phyloP scores from a whole-genome alignment of 164 flowering plant genomes.

The Magnolia changhungtana region DNA sequence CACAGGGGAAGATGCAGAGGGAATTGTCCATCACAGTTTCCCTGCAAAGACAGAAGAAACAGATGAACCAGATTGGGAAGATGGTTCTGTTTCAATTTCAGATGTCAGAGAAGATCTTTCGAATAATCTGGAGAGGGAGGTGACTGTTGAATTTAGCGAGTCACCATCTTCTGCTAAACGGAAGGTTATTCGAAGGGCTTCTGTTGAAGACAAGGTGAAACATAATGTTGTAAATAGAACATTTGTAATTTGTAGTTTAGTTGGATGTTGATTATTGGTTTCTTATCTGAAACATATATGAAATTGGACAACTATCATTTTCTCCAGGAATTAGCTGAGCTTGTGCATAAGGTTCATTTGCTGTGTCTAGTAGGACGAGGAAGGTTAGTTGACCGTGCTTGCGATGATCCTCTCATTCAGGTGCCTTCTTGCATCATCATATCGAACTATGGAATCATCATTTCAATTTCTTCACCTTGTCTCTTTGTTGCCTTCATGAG shows the following conservation, averaged over 20 bases:
- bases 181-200: conserved; percentile 54
- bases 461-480: background rate
- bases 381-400: conserved; percentile 75
- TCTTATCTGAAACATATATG: background rate
- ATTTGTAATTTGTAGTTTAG: background rate
- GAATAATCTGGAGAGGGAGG: conserved; percentile 20
- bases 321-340: conserved; percentile 77
- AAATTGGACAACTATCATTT: background rate
- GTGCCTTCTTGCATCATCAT: conserved; percentile 29
- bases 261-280: background rate
- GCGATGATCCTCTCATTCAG: conserved; percentile 91
- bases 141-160: conserved; percentile 58
- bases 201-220: conserved; percentile 83
- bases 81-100: conserved; percentile 43
- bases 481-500: background rate
- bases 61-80: conserved; percentile 80
- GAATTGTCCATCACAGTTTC: conserved; percentile 7
- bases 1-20: conserved; percentile 10
- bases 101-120: conserved; percentile 11
- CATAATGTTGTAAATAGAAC: background rate
- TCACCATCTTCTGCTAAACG: conserved; percentile 37
- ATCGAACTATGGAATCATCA: background rate
- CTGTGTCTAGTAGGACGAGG: conserved; percentile 91
- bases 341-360: conserved; percentile 85
- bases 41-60: conserved; percentile 31